A percentile compares a stretch with the other conserved stretches of the same genome.
phyloP scores from a whole-genome alignment of 768 basidiomycete species.

The Suillus americanus region DNA sequence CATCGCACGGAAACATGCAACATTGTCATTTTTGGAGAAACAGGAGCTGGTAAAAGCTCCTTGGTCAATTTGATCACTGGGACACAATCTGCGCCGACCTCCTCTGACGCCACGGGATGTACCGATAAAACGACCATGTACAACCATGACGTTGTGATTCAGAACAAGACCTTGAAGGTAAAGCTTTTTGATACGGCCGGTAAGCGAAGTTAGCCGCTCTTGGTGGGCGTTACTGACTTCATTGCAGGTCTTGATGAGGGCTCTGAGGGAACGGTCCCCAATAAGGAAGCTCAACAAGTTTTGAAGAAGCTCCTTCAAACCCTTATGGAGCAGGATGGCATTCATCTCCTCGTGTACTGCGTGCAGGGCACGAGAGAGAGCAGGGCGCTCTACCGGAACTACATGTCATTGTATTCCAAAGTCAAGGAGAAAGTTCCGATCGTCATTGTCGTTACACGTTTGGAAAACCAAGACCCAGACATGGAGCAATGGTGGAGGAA shows the following conservation, averaged over 20 bases:
- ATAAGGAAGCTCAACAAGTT: conserved; percentile 7
- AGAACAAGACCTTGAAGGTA: conserved; percentile 9
- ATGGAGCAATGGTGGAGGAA: conserved; percentile 27
- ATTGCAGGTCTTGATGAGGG: conserved; percentile 15
- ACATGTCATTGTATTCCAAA: conserved; percentile 10
- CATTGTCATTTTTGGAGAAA: conserved; percentile 33
- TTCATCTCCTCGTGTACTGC: conserved; percentile 24
- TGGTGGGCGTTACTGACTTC: conserved; percentile 19
- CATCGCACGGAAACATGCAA: conserved; percentile 9
- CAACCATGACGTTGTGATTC: neutral
- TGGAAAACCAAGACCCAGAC: conserved; percentile 18
- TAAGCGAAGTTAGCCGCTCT: neutral
- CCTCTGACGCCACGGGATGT: conserved; percentile 20
- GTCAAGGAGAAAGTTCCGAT: conserved; percentile 15
- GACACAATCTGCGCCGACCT: conserved; percentile 29
- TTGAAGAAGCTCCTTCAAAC: conserved; percentile 11
- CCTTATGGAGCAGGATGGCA: conserved; percentile 6
- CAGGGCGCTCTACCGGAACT: conserved; percentile 15
- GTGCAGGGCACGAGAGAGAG: conserved; percentile 21
- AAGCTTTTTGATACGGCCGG: conserved; percentile 15
- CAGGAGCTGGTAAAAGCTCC: conserved; percentile 33
- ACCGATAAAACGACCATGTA: conserved; percentile 9
- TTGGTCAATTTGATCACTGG: conserved; percentile 32
- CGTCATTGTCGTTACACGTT: conserved; percentile 16
- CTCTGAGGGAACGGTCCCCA: conserved; percentile 6